A percentile compares a stretch with the other conserved stretches of the same genome.
phyloP scores from a whole-genome alignment of 202 grass and related monocot genomes.

The Alloteropsis angusta region DNA sequence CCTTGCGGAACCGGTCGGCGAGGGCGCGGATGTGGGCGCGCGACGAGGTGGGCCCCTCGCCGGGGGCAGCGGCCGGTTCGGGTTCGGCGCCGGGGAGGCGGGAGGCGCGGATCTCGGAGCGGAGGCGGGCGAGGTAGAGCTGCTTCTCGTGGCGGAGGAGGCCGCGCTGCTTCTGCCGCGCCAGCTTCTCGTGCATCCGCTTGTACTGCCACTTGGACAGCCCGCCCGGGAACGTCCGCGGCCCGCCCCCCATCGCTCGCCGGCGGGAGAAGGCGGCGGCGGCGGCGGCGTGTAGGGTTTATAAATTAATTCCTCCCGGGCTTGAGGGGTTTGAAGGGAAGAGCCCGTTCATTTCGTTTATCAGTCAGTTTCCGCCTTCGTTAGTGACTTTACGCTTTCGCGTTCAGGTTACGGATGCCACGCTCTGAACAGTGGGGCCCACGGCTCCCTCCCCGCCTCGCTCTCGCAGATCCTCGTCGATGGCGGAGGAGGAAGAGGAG shows the following conservation, averaged over 20 bases:
- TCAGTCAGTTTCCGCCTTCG: not conserved
- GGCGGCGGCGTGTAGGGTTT: constrained; percentile 21
- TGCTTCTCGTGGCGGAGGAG: constrained; percentile 82
- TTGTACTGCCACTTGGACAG: constrained; percentile 85
- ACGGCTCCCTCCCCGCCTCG: too few species aligned
- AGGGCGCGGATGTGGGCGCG: constrained; percentile 62
- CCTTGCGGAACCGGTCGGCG: constrained; percentile 64
- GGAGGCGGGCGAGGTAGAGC: constrained; percentile 83
- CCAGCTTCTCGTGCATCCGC: constrained; percentile 91
- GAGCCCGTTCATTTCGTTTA: too few species aligned
- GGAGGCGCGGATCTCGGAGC: constrained; percentile 60
- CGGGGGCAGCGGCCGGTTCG: not conserved
- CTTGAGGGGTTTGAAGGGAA: not conserved
- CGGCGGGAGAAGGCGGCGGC: not conserved
- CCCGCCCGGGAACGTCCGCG: constrained; percentile 72
- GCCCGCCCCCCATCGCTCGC: constrained; percentile 72
- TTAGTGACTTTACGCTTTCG: not conserved
- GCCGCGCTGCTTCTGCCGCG: constrained; percentile 54
- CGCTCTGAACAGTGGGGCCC: not conserved
- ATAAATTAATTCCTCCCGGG: not conserved
- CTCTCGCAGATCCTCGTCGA: not conserved
- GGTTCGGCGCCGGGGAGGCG: not conserved
- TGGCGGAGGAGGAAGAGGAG: constrained; percentile 19
- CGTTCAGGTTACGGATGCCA: not conserved
- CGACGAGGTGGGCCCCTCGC: constrained; percentile 30